phyloP scores from a whole-genome alignment of 305 asterid genomes.

The Fraxinus nigra region DNA sequence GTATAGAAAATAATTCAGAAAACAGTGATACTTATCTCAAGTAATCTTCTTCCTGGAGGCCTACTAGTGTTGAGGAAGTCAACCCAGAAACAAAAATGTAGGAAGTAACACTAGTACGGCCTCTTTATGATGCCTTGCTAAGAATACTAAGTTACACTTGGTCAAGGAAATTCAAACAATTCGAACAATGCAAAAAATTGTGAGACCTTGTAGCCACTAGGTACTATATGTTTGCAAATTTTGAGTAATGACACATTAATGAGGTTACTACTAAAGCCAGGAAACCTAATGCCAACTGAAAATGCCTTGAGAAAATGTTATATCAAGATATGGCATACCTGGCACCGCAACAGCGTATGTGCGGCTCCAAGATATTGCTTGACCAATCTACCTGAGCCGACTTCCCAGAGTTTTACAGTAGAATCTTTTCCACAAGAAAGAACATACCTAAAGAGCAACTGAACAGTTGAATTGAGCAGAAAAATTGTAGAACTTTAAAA shows the following conservation, averaged over 20 bases:
- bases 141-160: neutral
- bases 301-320: conserved; percentile 17
- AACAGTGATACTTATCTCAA: neutral
- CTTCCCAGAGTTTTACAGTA: conserved; percentile 82
- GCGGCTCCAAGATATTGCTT: conserved; percentile 65
- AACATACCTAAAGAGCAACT: conserved; percentile 51
- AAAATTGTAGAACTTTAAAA: neutral
- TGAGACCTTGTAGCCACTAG: neutral
- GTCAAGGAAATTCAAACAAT: neutral
- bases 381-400: conserved; percentile 70
- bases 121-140: neutral
- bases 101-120: neutral
- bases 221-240: neutral
- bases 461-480: conserved; percentile 25
- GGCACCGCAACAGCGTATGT: conserved; percentile 64
- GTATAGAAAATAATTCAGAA: neutral
- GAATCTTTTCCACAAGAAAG: conserved; percentile 86
- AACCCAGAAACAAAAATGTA: neutral
- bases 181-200: neutral
- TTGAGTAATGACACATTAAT: neutral
- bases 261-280: neutral
- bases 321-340: conserved; percentile 41
- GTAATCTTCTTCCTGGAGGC: neutral
- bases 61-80: neutral
- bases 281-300: neutral